These are phyloP conservation scores for Alloteropsis semialata DNA, from an alignment of 176 grass and related monocot genomes.

Conservation along the genomic window DNA sequence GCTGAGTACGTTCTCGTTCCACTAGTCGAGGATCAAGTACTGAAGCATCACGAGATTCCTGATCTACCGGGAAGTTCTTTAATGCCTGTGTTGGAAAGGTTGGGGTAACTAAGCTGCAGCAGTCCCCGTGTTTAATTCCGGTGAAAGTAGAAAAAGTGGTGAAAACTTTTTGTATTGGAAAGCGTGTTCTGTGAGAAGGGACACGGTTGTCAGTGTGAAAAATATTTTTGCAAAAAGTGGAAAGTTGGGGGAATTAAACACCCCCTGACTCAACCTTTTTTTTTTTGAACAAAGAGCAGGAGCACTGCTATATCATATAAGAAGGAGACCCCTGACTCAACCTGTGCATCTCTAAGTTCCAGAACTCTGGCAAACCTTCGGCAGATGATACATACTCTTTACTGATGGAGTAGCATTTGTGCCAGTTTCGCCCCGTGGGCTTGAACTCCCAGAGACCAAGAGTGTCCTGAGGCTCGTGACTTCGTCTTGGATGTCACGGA, in stretches of 20 bases:
- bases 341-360: neutral
- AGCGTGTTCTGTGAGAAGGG: too few relatives aligned
- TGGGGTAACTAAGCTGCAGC: conserved; percentile 9
- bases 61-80: neutral
- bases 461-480: neutral
- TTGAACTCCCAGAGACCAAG: neutral
- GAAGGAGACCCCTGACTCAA: too few relatives aligned
- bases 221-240: too few relatives aligned
- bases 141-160: too few relatives aligned
- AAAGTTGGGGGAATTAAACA: too few relatives aligned
- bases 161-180: too few relatives aligned
- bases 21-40: conserved; percentile 13
- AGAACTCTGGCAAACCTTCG: neutral
- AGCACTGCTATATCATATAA: too few relatives aligned
- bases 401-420: neutral
- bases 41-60: neutral
- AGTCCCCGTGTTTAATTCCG: too few relatives aligned
- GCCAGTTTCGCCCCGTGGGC: neutral
- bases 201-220: too few relatives aligned
- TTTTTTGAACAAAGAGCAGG: too few relatives aligned
- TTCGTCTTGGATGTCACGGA: neutral
- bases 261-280: too few relatives aligned
- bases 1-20: too few relatives aligned
- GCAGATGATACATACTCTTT: neutral
- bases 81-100: conserved; percentile 4